Percentiles rank a stretch among this genome's conserved stretches.
These are phyloP conservation scores for Inonotus obliquus DNA, from an alignment of 1,284 basidiomycete species.

Conservation along the genomic window DNA sequence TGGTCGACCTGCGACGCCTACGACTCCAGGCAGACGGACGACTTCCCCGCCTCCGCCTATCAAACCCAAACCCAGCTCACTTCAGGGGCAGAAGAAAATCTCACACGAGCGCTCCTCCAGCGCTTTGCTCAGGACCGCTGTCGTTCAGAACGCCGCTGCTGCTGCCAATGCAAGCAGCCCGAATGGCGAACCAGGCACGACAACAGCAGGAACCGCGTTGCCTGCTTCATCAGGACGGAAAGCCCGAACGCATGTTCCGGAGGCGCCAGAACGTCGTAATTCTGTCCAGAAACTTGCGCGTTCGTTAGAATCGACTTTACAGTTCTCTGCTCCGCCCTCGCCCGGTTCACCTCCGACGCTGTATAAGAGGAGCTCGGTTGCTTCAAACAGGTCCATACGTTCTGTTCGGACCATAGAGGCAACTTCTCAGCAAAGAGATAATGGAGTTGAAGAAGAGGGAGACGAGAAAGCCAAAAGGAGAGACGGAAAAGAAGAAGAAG, in stretches of 20 bases:
- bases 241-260: neutral
- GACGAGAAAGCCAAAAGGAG: neutral
- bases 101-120: neutral
- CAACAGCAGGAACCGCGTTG: no score
- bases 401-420: neutral
- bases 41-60: neutral
- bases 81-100: neutral
- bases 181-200: no score
- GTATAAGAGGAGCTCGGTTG: neutral
- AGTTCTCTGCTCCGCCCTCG: neutral
- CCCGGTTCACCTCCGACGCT: neutral
- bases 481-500: neutral
- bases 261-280: neutral
- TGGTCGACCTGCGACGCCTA: neutral
- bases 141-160: neutral
- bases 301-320: neutral
- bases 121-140: neutral
- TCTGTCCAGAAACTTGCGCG: slow-evolving; percentile 10
- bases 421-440: no score
- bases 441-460: neutral
- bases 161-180: neutral
- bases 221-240: neutral
- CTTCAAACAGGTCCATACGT: neutral
- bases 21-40: neutral
- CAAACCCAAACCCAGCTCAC: neutral